phyloP scores from a whole-genome alignment of 2,329 filamentous ascomycete species.

The Cordyceps javanica region DNA sequence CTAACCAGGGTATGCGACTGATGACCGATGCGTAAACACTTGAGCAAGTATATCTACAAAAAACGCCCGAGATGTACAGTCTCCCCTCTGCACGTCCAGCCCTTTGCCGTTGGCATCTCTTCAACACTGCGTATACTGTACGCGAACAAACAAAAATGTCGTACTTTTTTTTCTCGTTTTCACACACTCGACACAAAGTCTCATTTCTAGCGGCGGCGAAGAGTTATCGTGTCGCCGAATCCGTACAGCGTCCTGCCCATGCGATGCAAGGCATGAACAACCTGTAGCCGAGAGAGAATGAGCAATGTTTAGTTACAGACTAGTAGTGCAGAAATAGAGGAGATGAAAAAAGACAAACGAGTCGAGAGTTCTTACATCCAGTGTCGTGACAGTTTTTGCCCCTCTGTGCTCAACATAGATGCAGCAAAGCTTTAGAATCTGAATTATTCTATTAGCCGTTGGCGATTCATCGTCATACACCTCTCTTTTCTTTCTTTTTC shows the following conservation, averaged over 20 bases:
- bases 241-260: conserved; percentile 52
- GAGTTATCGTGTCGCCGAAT: conserved; percentile 39
- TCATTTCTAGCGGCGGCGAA: not conserved
- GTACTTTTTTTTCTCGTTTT: not conserved
- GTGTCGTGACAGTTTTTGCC: conserved; percentile 56
- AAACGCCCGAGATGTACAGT: not conserved
- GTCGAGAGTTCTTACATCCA: conserved; percentile 45
- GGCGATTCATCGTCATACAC: too few species aligned
- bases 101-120: not conserved
- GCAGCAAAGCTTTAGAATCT: conserved; percentile 48
- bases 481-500: too few species aligned
- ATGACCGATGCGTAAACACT: not conserved
- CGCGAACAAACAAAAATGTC: too few species aligned
- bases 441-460: conserved; percentile 12
- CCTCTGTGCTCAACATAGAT: conserved; percentile 47
- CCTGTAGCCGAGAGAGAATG: conserved; percentile 34
- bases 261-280: conserved; percentile 43
- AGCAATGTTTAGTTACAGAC: too few species aligned
- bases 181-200: not conserved
- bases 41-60: not conserved
- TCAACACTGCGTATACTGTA: too few species aligned
- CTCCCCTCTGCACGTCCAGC: not conserved
- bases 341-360: not conserved
- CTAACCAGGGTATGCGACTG: not conserved
- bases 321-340: too few species aligned